A percentile compares a stretch with the other conserved stretches of the same genome.
Conservation (phyloP, 768 basidiomycete genomes). For the Termitomyces sp. region DNA sequence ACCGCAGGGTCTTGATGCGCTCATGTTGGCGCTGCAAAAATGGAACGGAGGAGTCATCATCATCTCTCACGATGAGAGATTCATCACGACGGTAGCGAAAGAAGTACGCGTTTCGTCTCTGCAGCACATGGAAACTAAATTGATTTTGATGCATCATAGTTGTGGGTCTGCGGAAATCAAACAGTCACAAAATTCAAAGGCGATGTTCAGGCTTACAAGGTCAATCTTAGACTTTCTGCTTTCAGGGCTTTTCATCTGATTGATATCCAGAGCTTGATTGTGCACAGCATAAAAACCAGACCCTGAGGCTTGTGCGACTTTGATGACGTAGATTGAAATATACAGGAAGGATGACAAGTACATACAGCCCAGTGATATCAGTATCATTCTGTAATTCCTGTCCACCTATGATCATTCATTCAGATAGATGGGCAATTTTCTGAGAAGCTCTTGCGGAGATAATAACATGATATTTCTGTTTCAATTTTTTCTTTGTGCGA, state of each 20-base stretch:
- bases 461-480: neutral
- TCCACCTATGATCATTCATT: neutral
- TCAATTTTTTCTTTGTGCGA: neutral
- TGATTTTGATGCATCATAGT: constrained; percentile 37
- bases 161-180: constrained; percentile 91
- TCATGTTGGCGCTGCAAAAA: constrained; percentile 75
- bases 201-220: constrained; percentile 93
- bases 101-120: constrained; percentile 49
- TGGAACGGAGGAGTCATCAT: constrained; percentile 94
- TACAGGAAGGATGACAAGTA: neutral
- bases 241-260: constrained; percentile 14
- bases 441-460: neutral
- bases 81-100: constrained; percentile 86
- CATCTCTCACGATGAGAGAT: constrained; percentile 94
- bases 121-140: neutral
- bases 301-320: constrained; percentile 30
- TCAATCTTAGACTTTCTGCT: constrained; percentile 23
- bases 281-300: constrained; percentile 64
- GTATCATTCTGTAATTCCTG: neutral
- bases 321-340: neutral
- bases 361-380: neutral
- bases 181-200: constrained; percentile 83
- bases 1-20: constrained; percentile 86
- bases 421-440: neutral
- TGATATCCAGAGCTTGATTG: constrained; percentile 63